Percentiles rank a stretch among this genome's conserved stretches.
Conservation (phyloP, 1,139 yeast species). For the Suhomyces yuchorum region DNA sequence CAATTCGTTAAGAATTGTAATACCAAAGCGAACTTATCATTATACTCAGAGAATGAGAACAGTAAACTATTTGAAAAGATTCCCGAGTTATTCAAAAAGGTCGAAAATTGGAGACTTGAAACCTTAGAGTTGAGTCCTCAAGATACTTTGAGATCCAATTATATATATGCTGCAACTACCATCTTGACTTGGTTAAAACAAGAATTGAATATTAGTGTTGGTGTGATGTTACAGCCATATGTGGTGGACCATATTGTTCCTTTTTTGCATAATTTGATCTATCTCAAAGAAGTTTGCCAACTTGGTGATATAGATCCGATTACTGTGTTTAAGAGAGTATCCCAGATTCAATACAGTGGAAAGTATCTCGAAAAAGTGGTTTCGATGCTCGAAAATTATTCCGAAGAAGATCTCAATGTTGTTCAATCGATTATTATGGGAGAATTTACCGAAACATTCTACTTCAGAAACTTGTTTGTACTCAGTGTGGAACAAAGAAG, state of each 20-base stretch:
- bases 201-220: slow-evolving; percentile 44
- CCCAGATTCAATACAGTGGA: slow-evolving; percentile 58
- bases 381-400: slow-evolving; percentile 49
- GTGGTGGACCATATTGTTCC: slow-evolving; percentile 61
- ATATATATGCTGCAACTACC: slow-evolving; percentile 51
- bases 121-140: slow-evolving; percentile 42
- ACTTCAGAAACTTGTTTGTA: slow-evolving; percentile 67
- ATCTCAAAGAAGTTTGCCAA: slow-evolving; percentile 80
- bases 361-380: slow-evolving; percentile 50
- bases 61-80: slow-evolving; percentile 26
- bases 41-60: slow-evolving; percentile 24
- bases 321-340: slow-evolving; percentile 53
- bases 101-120: slow-evolving; percentile 46
- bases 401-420: slow-evolving; percentile 51
- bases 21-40: slow-evolving; percentile 29
- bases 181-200: slow-evolving; percentile 46
- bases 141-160: slow-evolving; percentile 48
- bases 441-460: slow-evolving; percentile 72
- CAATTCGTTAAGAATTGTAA: slow-evolving; percentile 46
- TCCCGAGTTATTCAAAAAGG: slow-evolving; percentile 41
- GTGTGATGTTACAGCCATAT: slow-evolving; percentile 40
- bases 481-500: slow-evolving; percentile 53
- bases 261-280: slow-evolving; percentile 64
- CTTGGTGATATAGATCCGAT: slow-evolving; percentile 67
- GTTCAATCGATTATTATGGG: slow-evolving; percentile 72